These are phyloP conservation scores for Anisodus tanguticus DNA, from an alignment of 257 asterid species.

Conservation along the genomic window DNA sequence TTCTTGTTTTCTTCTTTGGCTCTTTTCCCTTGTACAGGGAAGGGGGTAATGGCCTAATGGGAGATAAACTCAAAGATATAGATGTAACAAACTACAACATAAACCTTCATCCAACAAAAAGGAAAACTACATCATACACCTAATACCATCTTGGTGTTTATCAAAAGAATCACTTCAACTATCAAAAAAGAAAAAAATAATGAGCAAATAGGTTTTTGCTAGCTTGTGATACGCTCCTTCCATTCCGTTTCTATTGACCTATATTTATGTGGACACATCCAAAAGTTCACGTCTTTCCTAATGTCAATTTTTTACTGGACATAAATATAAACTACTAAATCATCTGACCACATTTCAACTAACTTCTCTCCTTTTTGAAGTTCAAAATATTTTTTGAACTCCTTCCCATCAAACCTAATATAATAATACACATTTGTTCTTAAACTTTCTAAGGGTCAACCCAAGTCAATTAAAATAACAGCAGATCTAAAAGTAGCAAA, in stretches of 20 bases:
- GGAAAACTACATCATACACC: background rate
- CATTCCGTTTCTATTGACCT: background rate
- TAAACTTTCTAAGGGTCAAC: background rate
- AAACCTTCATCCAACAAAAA: background rate
- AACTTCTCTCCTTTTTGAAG: background rate
- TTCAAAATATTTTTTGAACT: background rate
- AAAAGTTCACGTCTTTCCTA: background rate
- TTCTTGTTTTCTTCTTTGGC: background rate
- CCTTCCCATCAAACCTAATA: background rate
- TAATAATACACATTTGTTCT: background rate
- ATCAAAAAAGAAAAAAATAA: background rate
- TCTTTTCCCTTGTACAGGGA: background rate
- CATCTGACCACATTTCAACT: background rate
- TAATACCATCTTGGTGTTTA: background rate
- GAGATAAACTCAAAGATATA: constrained; percentile 6
- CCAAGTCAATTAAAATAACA: background rate
- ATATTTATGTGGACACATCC: background rate
- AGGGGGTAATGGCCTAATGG: background rate
- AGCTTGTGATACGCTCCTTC: background rate
- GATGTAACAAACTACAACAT: background rate
- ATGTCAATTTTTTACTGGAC: background rate
- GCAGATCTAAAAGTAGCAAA: background rate
- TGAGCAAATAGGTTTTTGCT: constrained; percentile 19
- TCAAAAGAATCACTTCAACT: background rate
- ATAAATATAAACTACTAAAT: background rate